Evolutionary conservation across 768 basidiomycete genomes (phyloP), one percentile per base, ranked within the genome.

Genomic region (Cyclocybe aegerita): DNA sequence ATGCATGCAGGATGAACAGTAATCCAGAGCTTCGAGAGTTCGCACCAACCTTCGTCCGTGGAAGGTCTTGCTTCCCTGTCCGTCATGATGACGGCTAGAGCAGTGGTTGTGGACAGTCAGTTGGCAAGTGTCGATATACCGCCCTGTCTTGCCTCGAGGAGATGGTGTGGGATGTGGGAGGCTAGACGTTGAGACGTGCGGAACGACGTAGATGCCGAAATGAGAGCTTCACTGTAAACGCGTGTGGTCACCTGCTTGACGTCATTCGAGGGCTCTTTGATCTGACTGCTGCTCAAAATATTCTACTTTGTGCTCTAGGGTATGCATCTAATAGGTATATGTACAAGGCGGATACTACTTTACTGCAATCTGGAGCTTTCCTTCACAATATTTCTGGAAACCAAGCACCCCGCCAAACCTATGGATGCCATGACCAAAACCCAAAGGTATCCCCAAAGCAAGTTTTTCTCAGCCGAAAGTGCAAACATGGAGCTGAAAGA

Each of bases 1-100:
- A 33, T 23, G 36, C 31, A 37, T 32, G 39, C 48, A 47, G 48
- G 33, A 31, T 40, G 31, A 15, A 16, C 16, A 11, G 17, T n/a
- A 29, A 39, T 30, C 35, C 34, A 10, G 30, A 29, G 38, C 7
- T 49, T 40, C 11, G 17, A 15, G 12, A 36, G 17, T 29, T 41
- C 34, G 32, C 45, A 53, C 59, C 41, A 64, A 80, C 85, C 85
- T 66, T 78, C 74, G 69, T 86, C 82, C 7, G 74, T 77, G 14
- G 79, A 75, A 48, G 78, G 75, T 61, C 82, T 69, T 50, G 80
- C 72, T 37, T 68, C 74, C 58, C 77, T 72, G 64, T 80, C 82
- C 72, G 77, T 65, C 85, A 85, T 86, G 60, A 47, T 49, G 59
- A 63, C 60, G 57, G 56, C 57, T 34, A 45, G 43, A 40, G 32